phyloP scores from a whole-genome alignment of 768 basidiomycete species.

The Naematelia encephala region DNA sequence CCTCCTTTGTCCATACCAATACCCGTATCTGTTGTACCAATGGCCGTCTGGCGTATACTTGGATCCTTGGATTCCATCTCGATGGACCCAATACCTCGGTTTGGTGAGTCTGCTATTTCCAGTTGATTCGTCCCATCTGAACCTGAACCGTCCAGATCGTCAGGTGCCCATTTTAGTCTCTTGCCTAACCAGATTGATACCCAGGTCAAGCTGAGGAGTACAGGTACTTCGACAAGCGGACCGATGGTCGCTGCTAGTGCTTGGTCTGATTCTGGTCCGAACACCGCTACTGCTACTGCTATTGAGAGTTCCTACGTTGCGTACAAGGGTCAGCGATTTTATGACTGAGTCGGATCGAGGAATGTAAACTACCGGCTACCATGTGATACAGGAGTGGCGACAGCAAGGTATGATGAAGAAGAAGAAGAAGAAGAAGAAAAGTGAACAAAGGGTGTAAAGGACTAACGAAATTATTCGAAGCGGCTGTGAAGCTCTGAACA shows the following conservation, averaged over 20 bases:
- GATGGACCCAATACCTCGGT: no score
- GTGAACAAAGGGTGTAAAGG: not conserved
- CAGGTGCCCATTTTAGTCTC: constrained; percentile 40
- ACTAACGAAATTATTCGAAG: constrained; percentile 59
- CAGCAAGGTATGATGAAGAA: no score
- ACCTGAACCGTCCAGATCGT: not conserved
- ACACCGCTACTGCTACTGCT: constrained; percentile 72
- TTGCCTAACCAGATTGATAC: constrained; percentile 17
- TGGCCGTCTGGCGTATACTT: no score
- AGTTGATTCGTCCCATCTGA: no score
- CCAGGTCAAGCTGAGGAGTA: constrained; percentile 62
- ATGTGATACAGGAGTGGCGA: no score
- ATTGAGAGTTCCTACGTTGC: constrained; percentile 76
- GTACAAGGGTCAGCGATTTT: no score
- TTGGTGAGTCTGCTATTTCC: no score
- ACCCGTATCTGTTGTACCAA: no score
- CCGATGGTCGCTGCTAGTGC: constrained; percentile 69
- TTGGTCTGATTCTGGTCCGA: constrained; percentile 72
- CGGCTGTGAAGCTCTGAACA: constrained; percentile 74
- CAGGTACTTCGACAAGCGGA: constrained; percentile 60
- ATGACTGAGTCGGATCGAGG: no score
- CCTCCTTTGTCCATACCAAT: no score
- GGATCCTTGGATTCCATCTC: no score
- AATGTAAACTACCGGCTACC: no score
- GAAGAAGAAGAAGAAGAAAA: not conserved